Conservation (phyloP, 805 yeast species). For the Sugiyamaella qingdaonensis region DNA sequence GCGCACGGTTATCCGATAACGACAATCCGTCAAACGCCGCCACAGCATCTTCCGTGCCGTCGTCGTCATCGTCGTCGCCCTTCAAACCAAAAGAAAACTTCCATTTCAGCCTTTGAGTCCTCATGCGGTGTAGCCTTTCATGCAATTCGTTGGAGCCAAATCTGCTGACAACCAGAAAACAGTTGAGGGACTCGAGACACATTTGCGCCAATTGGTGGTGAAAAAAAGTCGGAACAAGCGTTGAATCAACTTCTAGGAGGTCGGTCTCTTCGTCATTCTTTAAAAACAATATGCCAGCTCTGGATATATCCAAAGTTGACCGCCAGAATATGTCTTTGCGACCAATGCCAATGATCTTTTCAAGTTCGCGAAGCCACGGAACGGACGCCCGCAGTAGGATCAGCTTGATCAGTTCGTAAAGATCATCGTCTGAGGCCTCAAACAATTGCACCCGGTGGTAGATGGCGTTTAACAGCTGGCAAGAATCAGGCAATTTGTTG, state of each 20-base stretch:
- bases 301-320: background rate
- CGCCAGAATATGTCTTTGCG: constrained; percentile 8
- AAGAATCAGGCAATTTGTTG: constrained; percentile 9
- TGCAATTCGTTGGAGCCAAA: constrained; percentile 4
- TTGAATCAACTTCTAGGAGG: background rate
- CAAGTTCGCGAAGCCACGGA: constrained; percentile 15
- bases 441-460: constrained; percentile 12
- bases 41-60: background rate
- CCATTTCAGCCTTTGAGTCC: background rate
- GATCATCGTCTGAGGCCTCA: constrained; percentile 10
- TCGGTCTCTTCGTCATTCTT: constrained; percentile 7
- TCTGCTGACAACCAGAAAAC: constrained; percentile 9
- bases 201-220: constrained; percentile 4
- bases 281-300: constrained; percentile 3
- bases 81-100: background rate
- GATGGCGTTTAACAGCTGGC: constrained; percentile 11
- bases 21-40: background rate
- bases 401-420: constrained; percentile 8
- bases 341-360: constrained; percentile 13
- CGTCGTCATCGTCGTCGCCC: background rate
- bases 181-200: constrained; percentile 13
- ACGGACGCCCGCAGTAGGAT: constrained; percentile 7
- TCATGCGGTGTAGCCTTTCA: background rate
- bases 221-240: constrained; percentile 11
- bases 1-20: background rate